Conservation (phyloP, 1,284 basidiomycete species). For the Trametes versicolor region DNA sequence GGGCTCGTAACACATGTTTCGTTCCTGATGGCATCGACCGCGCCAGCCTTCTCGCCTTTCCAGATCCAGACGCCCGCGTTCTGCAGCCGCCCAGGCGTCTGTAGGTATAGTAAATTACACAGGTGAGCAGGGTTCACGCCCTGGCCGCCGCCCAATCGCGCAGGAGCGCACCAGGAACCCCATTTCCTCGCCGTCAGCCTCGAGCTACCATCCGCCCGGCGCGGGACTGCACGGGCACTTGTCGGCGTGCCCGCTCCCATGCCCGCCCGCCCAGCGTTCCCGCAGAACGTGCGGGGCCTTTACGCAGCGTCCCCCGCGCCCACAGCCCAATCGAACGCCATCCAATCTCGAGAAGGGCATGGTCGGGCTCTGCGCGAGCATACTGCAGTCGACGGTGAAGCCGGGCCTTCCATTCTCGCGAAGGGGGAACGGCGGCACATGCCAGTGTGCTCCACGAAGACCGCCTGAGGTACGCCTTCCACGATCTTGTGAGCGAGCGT, state of each 20-base stretch:
- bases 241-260: conserved; percentile 23
- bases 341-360: conserved; percentile 8
- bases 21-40: conserved; percentile 22
- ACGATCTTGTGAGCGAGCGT: conserved; percentile 32
- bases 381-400: not conserved
- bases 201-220: conserved; percentile 34
- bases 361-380: not conserved
- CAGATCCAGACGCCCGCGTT: conserved; percentile 14
- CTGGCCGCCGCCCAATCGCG: conserved; percentile 16
- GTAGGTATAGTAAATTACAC: too few relatives aligned
- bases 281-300: conserved; percentile 25
- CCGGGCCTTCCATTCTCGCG: conserved; percentile 31
- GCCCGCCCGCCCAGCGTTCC: conserved; percentile 3
- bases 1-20: conserved; percentile 28
- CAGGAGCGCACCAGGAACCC: conserved; percentile 25
- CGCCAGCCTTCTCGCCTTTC: conserved; percentile 20
- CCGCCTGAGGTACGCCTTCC: conserved; percentile 30
- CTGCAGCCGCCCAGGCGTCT: conserved; percentile 7
- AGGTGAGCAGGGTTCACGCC: not conserved
- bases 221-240: conserved; percentile 26
- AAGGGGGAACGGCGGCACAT: conserved; percentile 15
- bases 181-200: conserved; percentile 25
- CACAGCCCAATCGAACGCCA: conserved; percentile 7
- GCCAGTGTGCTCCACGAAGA: conserved; percentile 16
- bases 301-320: conserved; percentile 1